Percentiles rank a stretch among this genome's conserved stretches.
phyloP scores from a whole-genome alignment of 2,329 filamentous ascomycete species.

The Zymoseptoria pseudotritici region DNA sequence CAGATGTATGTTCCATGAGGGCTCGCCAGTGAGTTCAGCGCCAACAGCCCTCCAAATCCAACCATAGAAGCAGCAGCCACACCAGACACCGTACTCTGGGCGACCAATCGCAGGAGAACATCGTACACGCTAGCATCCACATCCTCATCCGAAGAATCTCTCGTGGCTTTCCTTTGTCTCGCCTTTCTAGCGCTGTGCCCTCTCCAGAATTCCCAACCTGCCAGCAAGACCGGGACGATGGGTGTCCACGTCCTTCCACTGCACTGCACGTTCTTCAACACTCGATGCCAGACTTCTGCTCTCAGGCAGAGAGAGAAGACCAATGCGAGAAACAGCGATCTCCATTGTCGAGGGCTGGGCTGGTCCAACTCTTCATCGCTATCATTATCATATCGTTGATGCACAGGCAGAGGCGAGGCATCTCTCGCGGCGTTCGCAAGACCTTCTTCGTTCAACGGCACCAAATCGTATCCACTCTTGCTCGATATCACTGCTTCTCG shows the following conservation, averaged over 20 bases:
- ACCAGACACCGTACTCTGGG: conserved; percentile 32
- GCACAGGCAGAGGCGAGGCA: neutral
- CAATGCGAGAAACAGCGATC: conserved; percentile 22
- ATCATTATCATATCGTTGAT: neutral
- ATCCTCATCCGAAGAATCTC: conserved; percentile 1
- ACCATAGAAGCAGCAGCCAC: conserved; percentile 34
- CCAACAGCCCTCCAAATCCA: conserved; percentile 33
- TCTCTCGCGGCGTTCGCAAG: conserved; percentile 16
- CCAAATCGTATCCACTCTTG: neutral
- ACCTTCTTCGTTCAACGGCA: conserved; percentile 17
- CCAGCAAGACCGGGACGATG: conserved; percentile 25
- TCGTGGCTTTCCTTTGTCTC: neutral
- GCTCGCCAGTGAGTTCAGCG: conserved; percentile 29
- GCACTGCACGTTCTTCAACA: conserved; percentile 39
- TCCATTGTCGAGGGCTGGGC: conserved; percentile 21
- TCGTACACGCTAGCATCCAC: conserved; percentile 27
- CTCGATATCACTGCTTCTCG: neutral
- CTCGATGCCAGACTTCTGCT: conserved; percentile 35
- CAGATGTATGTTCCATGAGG: conserved; percentile 45
- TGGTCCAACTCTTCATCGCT: conserved; percentile 17
- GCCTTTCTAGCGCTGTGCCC: conserved; percentile 11
- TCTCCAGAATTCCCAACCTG: conserved; percentile 22
- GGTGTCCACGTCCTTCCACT: conserved; percentile 23
- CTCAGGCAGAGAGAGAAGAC: conserved; percentile 27
- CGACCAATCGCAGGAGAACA: conserved; percentile 25